Conservation (phyloP, 306 rosid genomes). For the Prunus campanulata region DNA sequence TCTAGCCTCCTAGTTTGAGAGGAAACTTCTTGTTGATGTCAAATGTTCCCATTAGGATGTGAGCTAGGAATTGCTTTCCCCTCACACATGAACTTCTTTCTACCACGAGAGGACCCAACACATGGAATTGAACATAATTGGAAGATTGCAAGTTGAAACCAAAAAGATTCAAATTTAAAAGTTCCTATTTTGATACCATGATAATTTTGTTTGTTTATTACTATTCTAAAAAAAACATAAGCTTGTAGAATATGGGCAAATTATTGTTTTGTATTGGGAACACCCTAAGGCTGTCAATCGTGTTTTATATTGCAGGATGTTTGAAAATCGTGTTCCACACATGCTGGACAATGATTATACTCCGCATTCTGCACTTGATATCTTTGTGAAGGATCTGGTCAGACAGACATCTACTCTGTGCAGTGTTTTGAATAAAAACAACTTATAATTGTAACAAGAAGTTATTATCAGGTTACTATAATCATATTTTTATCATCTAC, state of each 20-base stretch:
- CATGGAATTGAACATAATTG: not conserved
- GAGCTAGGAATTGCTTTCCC: not conserved
- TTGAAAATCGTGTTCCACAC: constrained; percentile 95
- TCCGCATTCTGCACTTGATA: constrained; percentile 90
- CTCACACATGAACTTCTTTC: not conserved
- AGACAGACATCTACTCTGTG: constrained; percentile 26
- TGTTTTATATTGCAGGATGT: constrained; percentile 62
- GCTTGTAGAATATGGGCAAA: not conserved
- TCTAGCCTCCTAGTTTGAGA: not conserved
- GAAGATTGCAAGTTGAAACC: not conserved
- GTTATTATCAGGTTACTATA: constrained; percentile 10
- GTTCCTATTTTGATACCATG: not conserved
- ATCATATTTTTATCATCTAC: constrained; percentile 25
- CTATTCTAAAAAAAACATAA: not conserved
- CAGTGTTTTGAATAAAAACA: constrained; percentile 18
- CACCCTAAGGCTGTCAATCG: not conserved
- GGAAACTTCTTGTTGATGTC: not conserved
- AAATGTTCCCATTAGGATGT: not conserved
- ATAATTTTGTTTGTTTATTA: not conserved
- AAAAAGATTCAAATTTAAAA: not conserved
- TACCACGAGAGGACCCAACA: not conserved
- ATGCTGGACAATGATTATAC: constrained; percentile 91
- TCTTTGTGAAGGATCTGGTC: constrained; percentile 96
- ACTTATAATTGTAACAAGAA: constrained; percentile 12
- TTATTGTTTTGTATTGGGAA: not conserved